Conservation (phyloP, 2,329 filamentous ascomycete species). For the Fusarium cicatricum region DNA sequence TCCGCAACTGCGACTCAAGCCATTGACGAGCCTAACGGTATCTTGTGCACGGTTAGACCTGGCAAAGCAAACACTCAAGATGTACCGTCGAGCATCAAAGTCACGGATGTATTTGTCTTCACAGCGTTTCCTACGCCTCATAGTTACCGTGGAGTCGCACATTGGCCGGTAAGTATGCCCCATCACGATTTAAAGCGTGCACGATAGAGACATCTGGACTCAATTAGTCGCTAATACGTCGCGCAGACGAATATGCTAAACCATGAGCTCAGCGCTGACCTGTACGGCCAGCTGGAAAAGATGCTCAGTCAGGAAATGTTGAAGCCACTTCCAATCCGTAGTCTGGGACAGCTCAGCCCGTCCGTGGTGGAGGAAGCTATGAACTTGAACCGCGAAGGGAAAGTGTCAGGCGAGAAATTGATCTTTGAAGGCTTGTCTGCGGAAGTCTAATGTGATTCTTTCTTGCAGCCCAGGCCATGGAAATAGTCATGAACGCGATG, state of each 20-base stretch:
- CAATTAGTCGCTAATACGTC: not conserved
- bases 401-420: slow-evolving; percentile 26
- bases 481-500: too few relatives aligned
- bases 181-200: not conserved
- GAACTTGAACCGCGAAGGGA: slow-evolving; percentile 19
- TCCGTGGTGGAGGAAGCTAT: slow-evolving; percentile 4
- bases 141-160: slow-evolving; percentile 42
- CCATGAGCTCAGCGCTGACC: slow-evolving; percentile 12
- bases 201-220: not conserved
- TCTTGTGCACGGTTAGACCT: slow-evolving; percentile 53
- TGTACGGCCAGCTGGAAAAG: not conserved
- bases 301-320: not conserved
- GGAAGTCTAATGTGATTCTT: not conserved
- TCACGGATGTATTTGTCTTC: slow-evolving; percentile 55
- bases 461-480: not conserved
- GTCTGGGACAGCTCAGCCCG: slow-evolving; percentile 8
- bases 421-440: slow-evolving; percentile 10
- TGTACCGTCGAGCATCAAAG: slow-evolving; percentile 43
- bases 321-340: not conserved
- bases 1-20: slow-evolving; percentile 45
- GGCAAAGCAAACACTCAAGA: slow-evolving; percentile 51
- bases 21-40: slow-evolving; percentile 32
- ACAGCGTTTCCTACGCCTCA: slow-evolving; percentile 54
- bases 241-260: slow-evolving; percentile 21
- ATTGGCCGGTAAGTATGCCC: slow-evolving; percentile 49